Evolutionary conservation across 73 alveolate species (phyloP).

Genomic region (Symbiodinium natans): DNA sequence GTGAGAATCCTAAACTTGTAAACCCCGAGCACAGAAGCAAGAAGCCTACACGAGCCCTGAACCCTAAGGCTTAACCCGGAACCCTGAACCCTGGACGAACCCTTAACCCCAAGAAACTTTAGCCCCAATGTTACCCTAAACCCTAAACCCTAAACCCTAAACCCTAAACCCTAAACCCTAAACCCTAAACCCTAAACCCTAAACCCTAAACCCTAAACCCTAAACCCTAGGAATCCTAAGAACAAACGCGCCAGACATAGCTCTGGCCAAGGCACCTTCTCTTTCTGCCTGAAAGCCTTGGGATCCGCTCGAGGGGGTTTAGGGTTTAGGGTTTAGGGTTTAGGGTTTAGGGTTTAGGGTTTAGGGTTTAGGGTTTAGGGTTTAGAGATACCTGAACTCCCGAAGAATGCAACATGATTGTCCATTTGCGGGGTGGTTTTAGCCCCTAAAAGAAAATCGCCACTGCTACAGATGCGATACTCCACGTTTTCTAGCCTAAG

Average conservation of each 20-base stretch:
- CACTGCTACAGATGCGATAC: too few relatives aligned
- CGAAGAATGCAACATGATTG: too few relatives aligned
- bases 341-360: neutral
- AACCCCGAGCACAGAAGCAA: too few relatives aligned
- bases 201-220: neutral
- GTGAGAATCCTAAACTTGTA: too few relatives aligned
- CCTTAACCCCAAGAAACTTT: too few relatives aligned
- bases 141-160: neutral
- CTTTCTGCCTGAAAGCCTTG: neutral
- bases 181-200: neutral
- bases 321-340: neutral
- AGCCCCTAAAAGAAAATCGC: too few relatives aligned
- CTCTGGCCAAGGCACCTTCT: neutral
- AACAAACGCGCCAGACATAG: neutral
- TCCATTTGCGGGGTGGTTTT: too few relatives aligned
- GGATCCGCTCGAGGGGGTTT: neutral
- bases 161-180: neutral
- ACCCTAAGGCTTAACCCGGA: too few relatives aligned
- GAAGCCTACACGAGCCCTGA: too few relatives aligned
- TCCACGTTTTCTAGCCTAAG: too few relatives aligned
- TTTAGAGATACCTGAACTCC: too few relatives aligned
- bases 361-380: neutral
- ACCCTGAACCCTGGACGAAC: too few relatives aligned
- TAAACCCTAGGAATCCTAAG: neutral
- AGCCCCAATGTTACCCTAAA: neutral